phyloP scores from a whole-genome alignment of 371 early-diverging fungal genomes.

The Synchytrium microbalum region DNA sequence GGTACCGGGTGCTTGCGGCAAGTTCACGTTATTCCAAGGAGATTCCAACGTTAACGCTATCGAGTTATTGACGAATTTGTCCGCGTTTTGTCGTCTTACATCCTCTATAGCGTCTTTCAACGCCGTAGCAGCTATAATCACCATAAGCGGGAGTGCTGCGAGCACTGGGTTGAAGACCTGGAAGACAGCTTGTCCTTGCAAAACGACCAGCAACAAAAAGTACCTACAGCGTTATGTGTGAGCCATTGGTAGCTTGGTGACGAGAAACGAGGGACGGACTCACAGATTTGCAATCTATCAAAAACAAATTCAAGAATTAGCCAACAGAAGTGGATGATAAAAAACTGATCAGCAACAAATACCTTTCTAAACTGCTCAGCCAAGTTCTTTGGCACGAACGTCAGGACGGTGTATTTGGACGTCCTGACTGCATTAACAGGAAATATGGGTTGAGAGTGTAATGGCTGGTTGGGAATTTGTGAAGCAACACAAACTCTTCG shows the following conservation, averaged over 20 bases:
- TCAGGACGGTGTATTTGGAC: conserved; percentile 73
- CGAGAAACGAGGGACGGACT: too few relatives aligned
- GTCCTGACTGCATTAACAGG: conserved; percentile 63
- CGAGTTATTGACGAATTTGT: conserved; percentile 37
- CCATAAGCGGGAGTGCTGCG: conserved; percentile 74
- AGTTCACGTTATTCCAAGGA: conserved; percentile 19
- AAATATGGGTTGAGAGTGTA: too few relatives aligned
- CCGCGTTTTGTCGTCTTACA: conserved; percentile 77
- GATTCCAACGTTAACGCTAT: not conserved
- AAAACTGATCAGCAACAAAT: too few relatives aligned
- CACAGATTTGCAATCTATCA: too few relatives aligned
- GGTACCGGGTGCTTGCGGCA: too few relatives aligned
- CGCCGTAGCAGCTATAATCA: conserved; percentile 75
- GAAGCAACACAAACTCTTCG: too few relatives aligned
- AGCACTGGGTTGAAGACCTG: conserved; percentile 68
- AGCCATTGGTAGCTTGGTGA: too few relatives aligned
- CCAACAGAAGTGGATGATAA: conserved; percentile 11
- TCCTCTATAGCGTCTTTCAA: conserved; percentile 94
- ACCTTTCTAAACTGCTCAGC: conserved; percentile 85
- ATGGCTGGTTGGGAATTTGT: too few relatives aligned
- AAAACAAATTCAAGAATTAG: too few relatives aligned
- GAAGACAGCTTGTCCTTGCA: conserved; percentile 87
- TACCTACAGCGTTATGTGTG: too few relatives aligned
- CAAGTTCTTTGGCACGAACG: conserved; percentile 88
- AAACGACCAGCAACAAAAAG: conserved; percentile 60